These are phyloP conservation scores for Stephania japonica DNA, from an alignment of 164 flowering plant species.

Conservation along the genomic window DNA sequence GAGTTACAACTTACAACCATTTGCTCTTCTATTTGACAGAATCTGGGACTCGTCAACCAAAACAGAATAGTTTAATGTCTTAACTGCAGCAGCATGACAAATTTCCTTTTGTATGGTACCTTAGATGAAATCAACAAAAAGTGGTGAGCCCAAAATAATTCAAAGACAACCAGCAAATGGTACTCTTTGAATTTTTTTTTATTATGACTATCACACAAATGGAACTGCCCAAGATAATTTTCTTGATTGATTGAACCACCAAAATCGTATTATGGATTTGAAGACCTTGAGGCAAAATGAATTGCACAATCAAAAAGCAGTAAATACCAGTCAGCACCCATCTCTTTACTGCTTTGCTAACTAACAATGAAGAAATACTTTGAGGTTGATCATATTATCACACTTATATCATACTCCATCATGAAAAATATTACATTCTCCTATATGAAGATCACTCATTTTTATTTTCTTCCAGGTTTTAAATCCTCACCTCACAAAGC, in stretches of 20 bases:
- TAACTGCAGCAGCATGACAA: no score
- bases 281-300: slow-evolving; percentile 15
- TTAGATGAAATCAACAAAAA: not conserved
- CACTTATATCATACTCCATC: slow-evolving; percentile 7
- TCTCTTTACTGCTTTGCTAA: not conserved
- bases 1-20: no score
- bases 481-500: not conserved
- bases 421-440: slow-evolving; percentile 5
- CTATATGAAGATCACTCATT: slow-evolving; percentile 8
- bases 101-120: not conserved
- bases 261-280: slow-evolving; percentile 21
- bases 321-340: slow-evolving; percentile 7
- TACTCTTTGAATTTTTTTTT: not conserved
- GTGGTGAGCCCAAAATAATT: not conserved
- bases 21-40: no score
- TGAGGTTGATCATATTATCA: slow-evolving; percentile 6
- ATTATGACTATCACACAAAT: slow-evolving; percentile 8
- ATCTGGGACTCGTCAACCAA: no score
- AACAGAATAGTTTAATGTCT: no score
- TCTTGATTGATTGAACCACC: slow-evolving; percentile 8
- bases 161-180: not conserved
- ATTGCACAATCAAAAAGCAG: slow-evolving; percentile 12
- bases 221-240: slow-evolving; percentile 18
- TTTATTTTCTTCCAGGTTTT: slow-evolving; percentile 7
- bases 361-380: not conserved